Evolutionary conservation across 2,329 filamentous ascomycete genomes (phyloP).

Genomic region (Elsinoe batatas): DNA sequence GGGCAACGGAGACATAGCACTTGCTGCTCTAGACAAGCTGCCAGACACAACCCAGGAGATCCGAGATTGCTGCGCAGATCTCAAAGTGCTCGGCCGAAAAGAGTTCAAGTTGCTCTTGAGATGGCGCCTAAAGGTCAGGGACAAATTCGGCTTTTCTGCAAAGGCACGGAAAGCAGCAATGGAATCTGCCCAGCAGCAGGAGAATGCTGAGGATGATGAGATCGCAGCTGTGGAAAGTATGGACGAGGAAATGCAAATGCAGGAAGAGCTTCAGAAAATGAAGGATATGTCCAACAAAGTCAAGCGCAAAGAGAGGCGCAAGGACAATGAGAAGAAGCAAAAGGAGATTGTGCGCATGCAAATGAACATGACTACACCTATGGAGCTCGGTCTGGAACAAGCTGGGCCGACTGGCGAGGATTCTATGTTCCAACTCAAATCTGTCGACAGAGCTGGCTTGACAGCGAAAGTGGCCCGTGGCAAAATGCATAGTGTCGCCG

Average conservation of each 20-base stretch:
- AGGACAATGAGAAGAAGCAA: conserved; percentile 87
- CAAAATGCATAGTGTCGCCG: conserved; percentile 61
- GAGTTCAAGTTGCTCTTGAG: conserved; percentile 84
- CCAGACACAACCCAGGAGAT: conserved; percentile 82
- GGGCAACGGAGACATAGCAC: conserved; percentile 62
- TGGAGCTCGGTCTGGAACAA: conserved; percentile 91
- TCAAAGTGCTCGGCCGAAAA: conserved; percentile 85
- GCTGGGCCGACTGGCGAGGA: conserved; percentile 67
- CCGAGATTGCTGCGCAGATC: conserved; percentile 63
- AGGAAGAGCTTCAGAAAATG: conserved; percentile 74
- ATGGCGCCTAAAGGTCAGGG: conserved; percentile 82
- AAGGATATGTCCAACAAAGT: conserved; percentile 67
- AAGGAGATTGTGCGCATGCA: conserved; percentile 95
- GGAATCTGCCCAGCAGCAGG: conserved; percentile 30
- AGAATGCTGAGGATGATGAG: conserved; percentile 41
- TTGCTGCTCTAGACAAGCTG: conserved; percentile 75
- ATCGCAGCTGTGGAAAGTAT: conserved; percentile 77
- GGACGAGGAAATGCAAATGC: conserved; percentile 88
- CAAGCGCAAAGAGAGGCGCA: conserved; percentile 74
- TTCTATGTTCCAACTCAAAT: conserved; percentile 76
- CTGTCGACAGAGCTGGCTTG: conserved; percentile 65
- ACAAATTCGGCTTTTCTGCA: conserved; percentile 67
- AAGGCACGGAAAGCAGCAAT: conserved; percentile 21
- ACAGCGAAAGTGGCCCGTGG: conserved; percentile 57
- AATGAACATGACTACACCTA: conserved; percentile 90